phyloP scores from a whole-genome alignment of 306 rosid species.

The Medicago ruthenica region DNA sequence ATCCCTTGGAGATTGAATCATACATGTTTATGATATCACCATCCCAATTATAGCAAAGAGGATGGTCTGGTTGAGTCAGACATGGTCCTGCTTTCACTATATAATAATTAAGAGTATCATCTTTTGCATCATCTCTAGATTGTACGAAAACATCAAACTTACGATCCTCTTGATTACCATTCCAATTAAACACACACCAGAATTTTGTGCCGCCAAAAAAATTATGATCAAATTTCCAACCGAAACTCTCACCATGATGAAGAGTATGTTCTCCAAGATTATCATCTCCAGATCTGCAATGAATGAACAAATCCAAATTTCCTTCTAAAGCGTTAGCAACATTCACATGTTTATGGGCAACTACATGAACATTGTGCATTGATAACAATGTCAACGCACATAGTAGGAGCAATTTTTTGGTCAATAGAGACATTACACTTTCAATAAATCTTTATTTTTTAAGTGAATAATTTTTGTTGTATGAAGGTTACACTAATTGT shows the following conservation, averaged over 20 bases:
- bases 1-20: too few species aligned
- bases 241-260: background rate
- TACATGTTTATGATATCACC: too few species aligned
- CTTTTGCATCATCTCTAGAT: too few species aligned
- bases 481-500: too few species aligned
- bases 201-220: background rate
- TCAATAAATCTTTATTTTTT: background rate
- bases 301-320: background rate
- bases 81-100: too few species aligned
- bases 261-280: constrained; percentile 5
- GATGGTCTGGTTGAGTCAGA: too few species aligned
- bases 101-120: too few species aligned
- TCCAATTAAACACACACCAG: background rate
- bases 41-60: too few species aligned
- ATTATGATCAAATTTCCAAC: background rate
- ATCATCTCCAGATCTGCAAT: background rate
- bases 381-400: background rate
- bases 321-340: background rate
- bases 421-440: background rate
- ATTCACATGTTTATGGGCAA: background rate
- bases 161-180: too few species aligned
- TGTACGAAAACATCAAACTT: too few species aligned
- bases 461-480: too few species aligned
- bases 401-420: background rate
- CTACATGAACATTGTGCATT: background rate